Base-by-base conservation (phyloP, 148 eudicot genomes). In the Vaccinium darrowii region DNA sequence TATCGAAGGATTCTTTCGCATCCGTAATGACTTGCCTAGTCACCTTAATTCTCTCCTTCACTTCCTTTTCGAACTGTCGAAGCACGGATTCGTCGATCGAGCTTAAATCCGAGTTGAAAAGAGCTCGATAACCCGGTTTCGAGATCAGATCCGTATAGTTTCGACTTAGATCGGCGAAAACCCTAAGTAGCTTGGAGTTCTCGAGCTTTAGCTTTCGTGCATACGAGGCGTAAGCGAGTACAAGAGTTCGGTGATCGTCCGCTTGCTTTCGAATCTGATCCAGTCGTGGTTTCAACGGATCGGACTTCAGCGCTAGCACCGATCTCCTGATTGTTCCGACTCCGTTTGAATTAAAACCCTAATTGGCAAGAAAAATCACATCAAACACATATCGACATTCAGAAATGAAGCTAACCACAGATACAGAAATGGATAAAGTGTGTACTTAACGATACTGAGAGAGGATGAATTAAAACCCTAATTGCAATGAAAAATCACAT, bases 1-100 rank as follows among this genome's bases (percentile, higher is more conserved):
- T 91, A 88, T 96, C 98, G 58, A 94, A 96, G 12, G 98, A 94
- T 86, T 96, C 98, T 79, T 94, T 94, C 3, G 98, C 96, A 83
- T 96, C 98, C 0, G 95, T 88, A 52, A 96, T 94, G 25, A 94
- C 92, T 83, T 94, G 98, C 58, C 98, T 91, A 16, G 98, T 92
- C 30, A 91, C 86, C 85, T 95, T 95, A 78, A 95, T 95, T 83
- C 94, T 87, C 84, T 92, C 98, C 89, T 95, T 95, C 50, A 95
- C 98, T 88, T 93, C 98, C 89, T 94, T 95, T 89, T 96, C 98
- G 54, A 94, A 94, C 82, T 89, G 91, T 39, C 95, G 78, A 12
- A 96, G 89, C 82, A 88, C 36, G 1, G 89, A 90, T 69, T 96
- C 98, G 79, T 94, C 93, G 27, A 96, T 90, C 1, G 93, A 87